Conservation (phyloP, 2,329 filamentous ascomycete genomes). For the Fusarium luffae region DNA sequence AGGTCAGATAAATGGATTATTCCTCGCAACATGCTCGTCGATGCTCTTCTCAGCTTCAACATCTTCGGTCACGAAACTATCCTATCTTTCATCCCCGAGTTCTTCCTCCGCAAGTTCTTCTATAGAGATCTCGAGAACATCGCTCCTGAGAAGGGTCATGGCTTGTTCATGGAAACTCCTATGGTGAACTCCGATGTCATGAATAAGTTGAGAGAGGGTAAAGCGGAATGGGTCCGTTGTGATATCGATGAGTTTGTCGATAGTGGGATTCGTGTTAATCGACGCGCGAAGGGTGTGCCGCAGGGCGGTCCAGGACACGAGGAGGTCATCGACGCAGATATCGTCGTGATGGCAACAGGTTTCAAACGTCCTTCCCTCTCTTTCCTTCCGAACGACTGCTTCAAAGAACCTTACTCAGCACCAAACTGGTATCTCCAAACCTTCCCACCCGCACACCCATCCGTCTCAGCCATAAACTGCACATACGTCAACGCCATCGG, state of each 20-base stretch:
- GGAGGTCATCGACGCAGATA: conserved; percentile 75
- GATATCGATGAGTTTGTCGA: conserved; percentile 77
- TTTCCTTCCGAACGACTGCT: conserved; percentile 80
- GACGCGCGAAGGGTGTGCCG: conserved; percentile 76
- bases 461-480: conserved; percentile 82
- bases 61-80: conserved; percentile 81
- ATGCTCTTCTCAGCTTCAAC: conserved; percentile 79
- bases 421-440: conserved; percentile 92
- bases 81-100: conserved; percentile 82
- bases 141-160: conserved; percentile 72
- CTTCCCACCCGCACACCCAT: conserved; percentile 79
- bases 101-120: conserved; percentile 79
- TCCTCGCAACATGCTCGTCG: conserved; percentile 79
- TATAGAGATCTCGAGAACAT: conserved; percentile 83
- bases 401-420: conserved; percentile 77
- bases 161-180: conserved; percentile 81
- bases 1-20: conserved; percentile 90
- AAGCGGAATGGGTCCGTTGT: conserved; percentile 82
- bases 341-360: conserved; percentile 86
- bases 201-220: conserved; percentile 75
- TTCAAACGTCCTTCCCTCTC: conserved; percentile 78
- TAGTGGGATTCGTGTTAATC: conserved; percentile 75
- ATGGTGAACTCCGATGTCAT: conserved; percentile 90
- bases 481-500: conserved; percentile 85
- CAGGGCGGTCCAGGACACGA: conserved; percentile 78